These are phyloP conservation scores for Pythium utonaiense DNA, from an alignment of 352 stramenopile genomes.

Conservation along the genomic window DNA sequence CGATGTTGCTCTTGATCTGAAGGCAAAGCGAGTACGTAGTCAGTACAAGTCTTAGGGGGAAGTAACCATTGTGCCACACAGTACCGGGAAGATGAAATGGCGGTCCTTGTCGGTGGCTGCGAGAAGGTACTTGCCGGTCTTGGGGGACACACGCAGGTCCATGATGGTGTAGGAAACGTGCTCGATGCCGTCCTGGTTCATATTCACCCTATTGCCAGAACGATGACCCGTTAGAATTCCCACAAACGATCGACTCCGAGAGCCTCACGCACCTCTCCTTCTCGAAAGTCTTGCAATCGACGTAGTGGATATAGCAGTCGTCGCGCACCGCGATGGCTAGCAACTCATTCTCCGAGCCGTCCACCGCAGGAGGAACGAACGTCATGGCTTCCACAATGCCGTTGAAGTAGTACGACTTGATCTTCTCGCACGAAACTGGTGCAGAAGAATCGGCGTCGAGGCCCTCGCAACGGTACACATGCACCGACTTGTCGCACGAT, in stretches of 20 bases:
- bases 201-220: slow-evolving; percentile 80
- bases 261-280: slow-evolving; percentile 60
- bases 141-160: slow-evolving; percentile 70
- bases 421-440: slow-evolving; percentile 38
- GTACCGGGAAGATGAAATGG: slow-evolving; percentile 74
- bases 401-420: slow-evolving; percentile 87
- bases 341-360: slow-evolving; percentile 28
- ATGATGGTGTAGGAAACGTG: slow-evolving; percentile 88
- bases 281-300: slow-evolving; percentile 73
- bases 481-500: slow-evolving; percentile 69
- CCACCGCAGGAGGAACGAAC: slow-evolving; percentile 36
- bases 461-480: slow-evolving; percentile 54
- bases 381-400: slow-evolving; percentile 62
- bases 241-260: not conserved
- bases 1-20: slow-evolving; percentile 60
- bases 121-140: slow-evolving; percentile 68
- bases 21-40: not conserved
- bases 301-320: slow-evolving; percentile 85
- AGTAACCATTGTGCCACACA: not conserved
- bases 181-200: slow-evolving; percentile 84
- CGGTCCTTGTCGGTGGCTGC: slow-evolving; percentile 79
- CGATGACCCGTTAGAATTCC: not conserved
- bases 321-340: slow-evolving; percentile 67
- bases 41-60: too few relatives aligned
- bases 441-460: slow-evolving; percentile 10